Conservation (phyloP, 352 stramenopile species). For the Pythium phragmiticola region DNA sequence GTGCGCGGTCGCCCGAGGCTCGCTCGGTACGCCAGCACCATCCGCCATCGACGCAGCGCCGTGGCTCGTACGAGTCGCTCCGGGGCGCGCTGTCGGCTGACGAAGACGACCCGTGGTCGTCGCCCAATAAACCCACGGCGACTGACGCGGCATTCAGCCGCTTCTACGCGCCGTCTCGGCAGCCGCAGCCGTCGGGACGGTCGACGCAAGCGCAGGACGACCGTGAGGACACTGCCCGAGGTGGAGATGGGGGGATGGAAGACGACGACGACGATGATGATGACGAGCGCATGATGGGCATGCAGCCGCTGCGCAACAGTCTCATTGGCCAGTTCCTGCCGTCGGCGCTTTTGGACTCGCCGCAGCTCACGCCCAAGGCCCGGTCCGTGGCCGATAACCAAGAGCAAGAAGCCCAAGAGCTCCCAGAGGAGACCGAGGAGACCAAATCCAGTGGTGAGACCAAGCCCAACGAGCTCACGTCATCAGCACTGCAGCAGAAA, state of each 20-base stretch:
- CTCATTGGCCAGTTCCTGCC: constrained; percentile 82
- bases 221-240: too few relatives aligned
- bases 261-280: constrained; percentile 39
- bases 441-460: not conserved
- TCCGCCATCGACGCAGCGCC: constrained; percentile 10
- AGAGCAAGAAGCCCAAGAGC: constrained; percentile 5
- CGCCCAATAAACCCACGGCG: constrained; percentile 25
- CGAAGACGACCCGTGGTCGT: constrained; percentile 32
- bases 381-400: constrained; percentile 23
- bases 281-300: constrained; percentile 54
- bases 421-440: not conserved
- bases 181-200: not conserved
- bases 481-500: constrained; percentile 18
- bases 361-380: constrained; percentile 69
- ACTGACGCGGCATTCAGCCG: constrained; percentile 38
- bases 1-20: constrained; percentile 29
- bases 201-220: not conserved
- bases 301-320: constrained; percentile 63
- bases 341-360: constrained; percentile 75
- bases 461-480: constrained; percentile 10
- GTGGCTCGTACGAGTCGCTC: constrained; percentile 23
- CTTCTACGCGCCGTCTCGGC: constrained; percentile 50
- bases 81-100: constrained; percentile 13
- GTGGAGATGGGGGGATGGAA: constrained; percentile 17
- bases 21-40: not conserved